Percentiles rank a stretch among this genome's conserved stretches.
Conservation (phyloP, 306 rosid species). For the Rosa multiflora region DNA sequence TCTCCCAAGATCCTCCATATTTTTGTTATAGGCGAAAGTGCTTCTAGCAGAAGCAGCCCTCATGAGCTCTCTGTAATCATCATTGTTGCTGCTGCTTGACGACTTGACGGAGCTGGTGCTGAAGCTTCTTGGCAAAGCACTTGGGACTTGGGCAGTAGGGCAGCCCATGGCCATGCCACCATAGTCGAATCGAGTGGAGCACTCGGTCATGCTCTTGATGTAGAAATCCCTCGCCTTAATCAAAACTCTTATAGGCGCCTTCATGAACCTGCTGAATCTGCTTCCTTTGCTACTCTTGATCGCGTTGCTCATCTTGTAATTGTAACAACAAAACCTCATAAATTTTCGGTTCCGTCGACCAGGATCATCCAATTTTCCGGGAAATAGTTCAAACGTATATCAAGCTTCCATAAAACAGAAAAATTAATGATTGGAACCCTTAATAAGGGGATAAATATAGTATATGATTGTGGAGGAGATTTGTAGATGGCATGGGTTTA, state of each 20-base stretch:
- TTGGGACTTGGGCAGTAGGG: slow-evolving; percentile 20
- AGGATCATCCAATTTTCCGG: neutral
- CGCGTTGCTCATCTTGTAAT: slow-evolving; percentile 18
- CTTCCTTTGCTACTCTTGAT: slow-evolving; percentile 24
- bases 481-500: neutral
- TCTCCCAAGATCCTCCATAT: neutral
- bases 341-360: neutral
- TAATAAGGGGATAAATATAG: neutral
- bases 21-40: neutral
- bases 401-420: neutral
- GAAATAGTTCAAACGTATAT: neutral
- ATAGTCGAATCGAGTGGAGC: slow-evolving; percentile 21
- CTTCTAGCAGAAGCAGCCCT: slow-evolving; percentile 37
- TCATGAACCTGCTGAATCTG: slow-evolving; percentile 30
- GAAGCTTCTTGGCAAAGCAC: slow-evolving; percentile 44
- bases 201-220: slow-evolving; percentile 38
- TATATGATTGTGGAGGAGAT: neutral
- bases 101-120: slow-evolving; percentile 28
- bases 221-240: slow-evolving; percentile 48
- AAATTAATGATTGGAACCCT: neutral
- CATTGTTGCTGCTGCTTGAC: slow-evolving; percentile 4
- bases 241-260: slow-evolving; percentile 47
- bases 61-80: slow-evolving; percentile 48
- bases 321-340: neutral
- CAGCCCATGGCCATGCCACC: slow-evolving; percentile 33